Percentiles rank a stretch among this genome's conserved stretches.
Conservation (phyloP, 169 alveolate species). For the Plasmodium malariae region DNA sequence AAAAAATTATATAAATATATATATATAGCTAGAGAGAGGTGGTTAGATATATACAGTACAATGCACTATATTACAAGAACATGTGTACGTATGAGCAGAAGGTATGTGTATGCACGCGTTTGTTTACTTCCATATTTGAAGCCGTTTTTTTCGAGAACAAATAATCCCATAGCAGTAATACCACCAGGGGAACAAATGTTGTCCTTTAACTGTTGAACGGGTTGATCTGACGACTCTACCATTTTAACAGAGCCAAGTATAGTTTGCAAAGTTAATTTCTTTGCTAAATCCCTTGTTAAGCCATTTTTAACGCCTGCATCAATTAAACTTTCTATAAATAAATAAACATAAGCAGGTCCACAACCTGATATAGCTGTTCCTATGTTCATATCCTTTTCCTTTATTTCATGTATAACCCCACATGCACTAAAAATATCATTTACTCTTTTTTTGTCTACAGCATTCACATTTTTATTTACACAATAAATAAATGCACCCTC, state of each 20-base stretch:
- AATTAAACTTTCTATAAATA: slow-evolving; percentile 81
- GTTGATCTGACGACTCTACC: slow-evolving; percentile 51
- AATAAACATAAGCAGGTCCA: slow-evolving; percentile 84
- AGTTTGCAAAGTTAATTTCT: slow-evolving; percentile 75
- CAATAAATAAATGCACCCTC: slow-evolving; percentile 55
- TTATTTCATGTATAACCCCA: slow-evolving; percentile 50
- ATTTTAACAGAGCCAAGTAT: slow-evolving; percentile 72
- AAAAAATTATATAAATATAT: neutral
- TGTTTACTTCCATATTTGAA: slow-evolving; percentile 78
- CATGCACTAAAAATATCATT: slow-evolving; percentile 45
- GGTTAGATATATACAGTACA: neutral
- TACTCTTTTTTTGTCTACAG: slow-evolving; percentile 17
- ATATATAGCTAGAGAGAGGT: neutral
- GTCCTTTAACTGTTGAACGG: slow-evolving; percentile 80
- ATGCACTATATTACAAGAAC: neutral
- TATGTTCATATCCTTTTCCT: slow-evolving; percentile 67
- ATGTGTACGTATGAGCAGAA: neutral
- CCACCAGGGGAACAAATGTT: slow-evolving; percentile 85
- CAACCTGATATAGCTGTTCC: slow-evolving; percentile 67
- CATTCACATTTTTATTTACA: slow-evolving; percentile 32
- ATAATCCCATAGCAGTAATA: slow-evolving; percentile 80
- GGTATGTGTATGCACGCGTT: neutral
- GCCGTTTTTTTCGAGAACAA: slow-evolving; percentile 78
- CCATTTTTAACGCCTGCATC: slow-evolving; percentile 85
- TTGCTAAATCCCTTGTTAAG: slow-evolving; percentile 74